These are phyloP conservation scores for Dictyostelium brefeldianum DNA, from an alignment of 78 protist species.

Conservation along the genomic window DNA sequence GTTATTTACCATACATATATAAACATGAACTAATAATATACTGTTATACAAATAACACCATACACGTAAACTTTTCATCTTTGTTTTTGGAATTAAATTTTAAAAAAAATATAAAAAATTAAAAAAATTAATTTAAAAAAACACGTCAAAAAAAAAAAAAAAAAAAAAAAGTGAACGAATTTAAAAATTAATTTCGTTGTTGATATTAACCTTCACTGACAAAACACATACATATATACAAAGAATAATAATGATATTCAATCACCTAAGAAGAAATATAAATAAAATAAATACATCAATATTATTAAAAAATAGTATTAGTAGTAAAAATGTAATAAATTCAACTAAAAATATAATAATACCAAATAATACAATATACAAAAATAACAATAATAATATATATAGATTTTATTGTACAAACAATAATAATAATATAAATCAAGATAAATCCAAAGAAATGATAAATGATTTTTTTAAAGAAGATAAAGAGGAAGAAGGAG, in stretches of 20 bases:
- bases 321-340: background rate
- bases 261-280: background rate
- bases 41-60: too few species aligned
- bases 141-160: background rate
- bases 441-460: background rate
- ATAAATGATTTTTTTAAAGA: constrained; percentile 19
- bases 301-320: background rate
- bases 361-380: background rate
- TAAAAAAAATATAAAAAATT: too few species aligned
- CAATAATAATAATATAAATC: background rate
- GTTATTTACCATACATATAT: too few species aligned
- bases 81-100: too few species aligned
- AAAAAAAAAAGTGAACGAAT: background rate
- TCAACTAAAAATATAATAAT: background rate
- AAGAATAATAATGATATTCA: background rate
- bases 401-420: constrained; percentile 3
- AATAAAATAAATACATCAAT: background rate
- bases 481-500: background rate
- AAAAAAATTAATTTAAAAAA: background rate
- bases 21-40: too few species aligned
- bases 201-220: background rate
- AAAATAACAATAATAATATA: background rate
- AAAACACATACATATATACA: background rate
- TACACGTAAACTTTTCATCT: background rate
- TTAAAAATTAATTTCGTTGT: background rate